Percentiles rank a stretch among this genome's conserved stretches.
phyloP scores from a whole-genome alignment of 2,329 filamentous ascomycete genomes.

The Esteya vermicola region DNA sequence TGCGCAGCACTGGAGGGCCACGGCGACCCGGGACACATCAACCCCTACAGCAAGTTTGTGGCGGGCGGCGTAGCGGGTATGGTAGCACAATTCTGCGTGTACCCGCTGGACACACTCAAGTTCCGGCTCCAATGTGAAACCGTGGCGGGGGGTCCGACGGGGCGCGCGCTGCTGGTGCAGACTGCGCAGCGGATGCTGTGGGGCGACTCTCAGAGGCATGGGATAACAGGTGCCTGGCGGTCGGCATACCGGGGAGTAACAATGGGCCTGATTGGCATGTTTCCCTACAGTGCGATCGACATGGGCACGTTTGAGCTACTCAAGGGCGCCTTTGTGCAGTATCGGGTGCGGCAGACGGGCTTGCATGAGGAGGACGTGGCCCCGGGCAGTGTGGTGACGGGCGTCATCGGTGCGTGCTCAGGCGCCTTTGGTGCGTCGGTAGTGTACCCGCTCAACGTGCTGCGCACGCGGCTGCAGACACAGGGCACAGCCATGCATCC shows the following conservation, averaged over 20 bases:
- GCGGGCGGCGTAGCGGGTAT: conserved; percentile 87
- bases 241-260: conserved; percentile 85
- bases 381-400: conserved; percentile 71
- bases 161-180: conserved; percentile 66
- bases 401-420: conserved; percentile 78
- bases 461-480: conserved; percentile 82
- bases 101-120: conserved; percentile 77
- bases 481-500: conserved; percentile 90
- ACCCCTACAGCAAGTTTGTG: conserved; percentile 74
- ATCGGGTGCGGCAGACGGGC: conserved; percentile 53
- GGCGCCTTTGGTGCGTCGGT: conserved; percentile 86
- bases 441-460: conserved; percentile 88
- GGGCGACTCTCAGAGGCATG: conserved; percentile 16
- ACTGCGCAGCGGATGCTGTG: conserved; percentile 67
- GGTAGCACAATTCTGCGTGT: conserved; percentile 92
- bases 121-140: conserved; percentile 86
- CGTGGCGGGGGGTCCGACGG: conserved; percentile 69
- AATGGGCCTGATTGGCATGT: conserved; percentile 91
- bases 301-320: conserved; percentile 90
- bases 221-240: conserved; percentile 55
- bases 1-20: conserved; percentile 82
- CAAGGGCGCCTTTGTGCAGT: conserved; percentile 57
- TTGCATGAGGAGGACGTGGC: conserved; percentile 73
- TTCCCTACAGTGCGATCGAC: conserved; percentile 94
- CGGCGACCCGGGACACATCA: conserved; percentile 64